These are phyloP conservation scores for Spinacia oleracea DNA, from an alignment of 179 eudicot species.

Conservation along the genomic window DNA sequence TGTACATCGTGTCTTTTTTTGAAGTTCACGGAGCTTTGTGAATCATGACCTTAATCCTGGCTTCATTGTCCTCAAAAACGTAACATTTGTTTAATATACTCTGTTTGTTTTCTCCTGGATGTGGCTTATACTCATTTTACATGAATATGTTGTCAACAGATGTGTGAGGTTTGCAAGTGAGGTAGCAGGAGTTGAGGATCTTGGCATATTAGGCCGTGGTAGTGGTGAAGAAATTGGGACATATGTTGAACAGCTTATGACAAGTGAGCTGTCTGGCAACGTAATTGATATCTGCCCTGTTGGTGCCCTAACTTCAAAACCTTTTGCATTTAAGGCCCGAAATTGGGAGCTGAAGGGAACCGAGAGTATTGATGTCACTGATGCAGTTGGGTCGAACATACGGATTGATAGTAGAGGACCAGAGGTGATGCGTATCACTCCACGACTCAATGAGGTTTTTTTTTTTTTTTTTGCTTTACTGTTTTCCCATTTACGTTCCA, in stretches of 20 bases:
- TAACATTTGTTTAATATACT: background rate
- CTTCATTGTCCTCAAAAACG: background rate
- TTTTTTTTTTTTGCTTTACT: conserved; percentile 9
- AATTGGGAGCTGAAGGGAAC: conserved; percentile 99
- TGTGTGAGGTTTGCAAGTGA: conserved; percentile 96
- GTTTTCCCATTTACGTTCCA: background rate
- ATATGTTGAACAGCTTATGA: conserved; percentile 92
- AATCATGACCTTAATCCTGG: background rate
- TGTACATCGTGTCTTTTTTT: background rate
- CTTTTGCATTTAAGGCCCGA: conserved; percentile 96
- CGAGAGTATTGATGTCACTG: conserved; percentile 92
- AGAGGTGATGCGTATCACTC: conserved; percentile 95
- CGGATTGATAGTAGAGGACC: conserved; percentile 98
- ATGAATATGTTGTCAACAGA: conserved; percentile 37
- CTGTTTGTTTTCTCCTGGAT: conserved; percentile 2
- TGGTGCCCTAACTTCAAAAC: conserved; percentile 97
- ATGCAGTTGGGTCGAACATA: conserved; percentile 97
- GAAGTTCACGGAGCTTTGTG: background rate
- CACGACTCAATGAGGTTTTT: conserved; percentile 89
- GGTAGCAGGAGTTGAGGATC: conserved; percentile 96
- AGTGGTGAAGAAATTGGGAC: conserved; percentile 99
- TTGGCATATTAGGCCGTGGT: conserved; percentile 99
- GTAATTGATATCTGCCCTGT: conserved; percentile 99
- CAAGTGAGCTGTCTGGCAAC: conserved; percentile 98
- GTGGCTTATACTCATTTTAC: background rate